Evolutionary conservation across 2,329 filamentous ascomycete genomes (phyloP).

Genomic region (Rhynchosporium graminicola): DNA sequence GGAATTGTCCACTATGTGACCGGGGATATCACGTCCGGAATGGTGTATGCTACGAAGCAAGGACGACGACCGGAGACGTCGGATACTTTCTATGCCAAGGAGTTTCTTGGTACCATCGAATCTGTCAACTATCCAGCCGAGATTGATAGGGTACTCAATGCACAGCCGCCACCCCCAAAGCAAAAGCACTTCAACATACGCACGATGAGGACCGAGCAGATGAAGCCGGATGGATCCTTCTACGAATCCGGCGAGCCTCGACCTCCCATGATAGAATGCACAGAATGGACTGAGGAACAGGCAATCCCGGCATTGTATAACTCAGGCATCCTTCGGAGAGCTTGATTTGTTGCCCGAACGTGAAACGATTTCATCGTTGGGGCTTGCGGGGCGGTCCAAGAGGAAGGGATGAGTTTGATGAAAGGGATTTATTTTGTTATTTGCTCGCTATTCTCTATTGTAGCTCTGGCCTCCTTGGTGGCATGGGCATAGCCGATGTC

Average conservation of each 20-base stretch:
- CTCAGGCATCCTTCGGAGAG: conserved; percentile 34
- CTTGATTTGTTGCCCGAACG: not conserved
- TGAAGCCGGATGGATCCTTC: not conserved
- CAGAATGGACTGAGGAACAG: conserved; percentile 24
- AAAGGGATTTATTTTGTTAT: no score
- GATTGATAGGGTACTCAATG: not conserved
- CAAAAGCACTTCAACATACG: not conserved
- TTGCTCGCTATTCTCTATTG: no score
- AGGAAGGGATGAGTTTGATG: no score
- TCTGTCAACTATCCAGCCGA: not conserved
- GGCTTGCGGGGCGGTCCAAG: no score
- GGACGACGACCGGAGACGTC: not conserved
- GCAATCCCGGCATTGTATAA: conserved; percentile 25
- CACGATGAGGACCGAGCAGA: not conserved
- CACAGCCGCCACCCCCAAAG: not conserved
- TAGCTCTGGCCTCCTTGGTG: no score
- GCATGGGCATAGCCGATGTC: no score
- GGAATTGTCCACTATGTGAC: conserved; percentile 1
- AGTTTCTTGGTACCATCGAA: not conserved
- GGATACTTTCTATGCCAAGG: not conserved
- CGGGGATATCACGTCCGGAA: conserved; percentile 9
- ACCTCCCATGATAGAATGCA: conserved; percentile 25
- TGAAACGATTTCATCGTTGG: no score
- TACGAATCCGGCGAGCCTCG: conserved; percentile 12
- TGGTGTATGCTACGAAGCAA: not conserved